These are phyloP conservation scores for Vaccinium corymbosum DNA, from an alignment of 148 eudicot genomes.

Conservation along the genomic window DNA sequence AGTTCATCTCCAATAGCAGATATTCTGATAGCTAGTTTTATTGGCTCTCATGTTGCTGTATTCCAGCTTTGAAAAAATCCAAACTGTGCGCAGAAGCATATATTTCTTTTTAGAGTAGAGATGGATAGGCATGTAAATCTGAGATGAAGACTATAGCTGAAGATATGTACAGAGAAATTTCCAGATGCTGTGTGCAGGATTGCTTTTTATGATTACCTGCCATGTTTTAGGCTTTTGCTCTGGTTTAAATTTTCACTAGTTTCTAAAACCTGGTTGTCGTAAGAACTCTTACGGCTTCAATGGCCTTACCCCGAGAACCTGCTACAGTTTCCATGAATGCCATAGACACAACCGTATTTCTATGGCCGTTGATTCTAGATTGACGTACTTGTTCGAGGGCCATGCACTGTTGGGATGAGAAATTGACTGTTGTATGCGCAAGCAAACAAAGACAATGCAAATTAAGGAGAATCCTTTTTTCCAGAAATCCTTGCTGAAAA, in stretches of 20 bases:
- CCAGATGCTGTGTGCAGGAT: background rate
- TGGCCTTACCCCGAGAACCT: background rate
- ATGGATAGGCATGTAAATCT: slow-evolving; percentile 15
- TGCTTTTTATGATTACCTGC: background rate
- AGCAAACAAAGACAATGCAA: background rate
- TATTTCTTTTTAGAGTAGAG: slow-evolving; percentile 3
- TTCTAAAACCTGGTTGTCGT: background rate
- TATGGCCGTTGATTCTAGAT: background rate
- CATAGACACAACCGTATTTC: background rate
- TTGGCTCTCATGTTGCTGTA: background rate
- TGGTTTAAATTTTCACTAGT: background rate
- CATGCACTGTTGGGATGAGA: background rate
- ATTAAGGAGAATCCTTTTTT: background rate
- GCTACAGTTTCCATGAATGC: background rate
- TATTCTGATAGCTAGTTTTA: background rate
- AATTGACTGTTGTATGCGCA: background rate
- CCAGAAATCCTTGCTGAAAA: background rate
- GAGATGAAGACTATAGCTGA: background rate
- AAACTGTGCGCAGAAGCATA: too few relatives aligned
- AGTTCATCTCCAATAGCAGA: background rate
- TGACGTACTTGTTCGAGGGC: background rate
- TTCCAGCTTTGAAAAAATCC: background rate
- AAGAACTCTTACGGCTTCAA: background rate
- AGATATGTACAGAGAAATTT: background rate
- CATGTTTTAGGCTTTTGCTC: background rate